phyloP scores from a whole-genome alignment of 1,139 yeast genomes.

The Petasospora rhodanensis region DNA sequence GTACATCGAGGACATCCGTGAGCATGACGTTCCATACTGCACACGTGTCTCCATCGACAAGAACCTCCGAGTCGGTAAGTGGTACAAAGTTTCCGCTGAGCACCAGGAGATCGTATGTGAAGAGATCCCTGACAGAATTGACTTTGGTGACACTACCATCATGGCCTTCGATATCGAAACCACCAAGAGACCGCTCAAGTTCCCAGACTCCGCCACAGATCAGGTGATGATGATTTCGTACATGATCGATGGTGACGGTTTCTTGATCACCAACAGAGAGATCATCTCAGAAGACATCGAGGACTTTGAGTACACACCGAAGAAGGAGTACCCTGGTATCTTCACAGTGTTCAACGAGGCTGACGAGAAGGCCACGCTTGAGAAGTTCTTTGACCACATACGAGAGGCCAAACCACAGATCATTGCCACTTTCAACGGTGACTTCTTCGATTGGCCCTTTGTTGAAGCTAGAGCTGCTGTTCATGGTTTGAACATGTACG shows the following conservation, averaged over 20 bases:
- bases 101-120: slow-evolving; percentile 52
- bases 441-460: slow-evolving; percentile 98
- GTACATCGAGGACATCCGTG: slow-evolving; percentile 74
- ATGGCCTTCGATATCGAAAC: slow-evolving; percentile 98
- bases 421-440: slow-evolving; percentile 97
- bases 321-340: slow-evolving; percentile 88
- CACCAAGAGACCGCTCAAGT: slow-evolving; percentile 91
- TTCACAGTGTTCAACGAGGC: slow-evolving; percentile 89
- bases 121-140: slow-evolving; percentile 71
- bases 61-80: slow-evolving; percentile 85
- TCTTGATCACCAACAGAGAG: slow-evolving; percentile 86
- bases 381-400: slow-evolving; percentile 84
- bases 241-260: slow-evolving; percentile 98
- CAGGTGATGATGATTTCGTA: slow-evolving; percentile 99
- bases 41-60: slow-evolving; percentile 92
- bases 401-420: slow-evolving; percentile 88
- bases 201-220: slow-evolving; percentile 91
- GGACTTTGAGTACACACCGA: slow-evolving; percentile 96
- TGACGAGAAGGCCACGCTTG: slow-evolving; percentile 71
- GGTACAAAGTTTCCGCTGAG: slow-evolving; percentile 79
- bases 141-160: slow-evolving; percentile 97
- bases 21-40: slow-evolving; percentile 95
- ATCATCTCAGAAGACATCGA: slow-evolving; percentile 92
- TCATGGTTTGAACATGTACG: slow-evolving; percentile 85
- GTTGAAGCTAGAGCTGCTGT: slow-evolving; percentile 81